These are phyloP conservation scores for Discostella stelligeroides DNA, from an alignment of 108 stramenopile species.

Conservation along the genomic window DNA sequence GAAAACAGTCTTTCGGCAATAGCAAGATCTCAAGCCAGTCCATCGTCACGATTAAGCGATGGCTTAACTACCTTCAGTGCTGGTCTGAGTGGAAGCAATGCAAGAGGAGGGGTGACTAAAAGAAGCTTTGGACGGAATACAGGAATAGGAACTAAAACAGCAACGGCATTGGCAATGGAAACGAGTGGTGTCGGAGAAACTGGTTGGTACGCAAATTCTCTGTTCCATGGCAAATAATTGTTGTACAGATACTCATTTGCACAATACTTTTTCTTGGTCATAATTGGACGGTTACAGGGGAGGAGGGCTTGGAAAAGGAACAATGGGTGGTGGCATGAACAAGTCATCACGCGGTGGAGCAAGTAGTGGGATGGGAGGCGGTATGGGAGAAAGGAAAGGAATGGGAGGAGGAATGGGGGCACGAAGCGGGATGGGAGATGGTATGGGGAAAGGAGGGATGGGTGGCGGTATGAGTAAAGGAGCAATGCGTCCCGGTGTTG, in stretches of 20 bases:
- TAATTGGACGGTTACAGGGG: no score
- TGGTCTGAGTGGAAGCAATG: constrained; percentile 8
- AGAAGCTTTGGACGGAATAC: no score
- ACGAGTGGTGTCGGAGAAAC: background rate
- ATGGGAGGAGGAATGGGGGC: background rate
- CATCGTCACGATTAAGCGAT: background rate
- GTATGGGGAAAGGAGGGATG: background rate
- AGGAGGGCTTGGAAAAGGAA: no score
- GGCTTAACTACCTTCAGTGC: background rate
- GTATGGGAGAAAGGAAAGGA: background rate
- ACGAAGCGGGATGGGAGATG: background rate
- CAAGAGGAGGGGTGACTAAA: no score
- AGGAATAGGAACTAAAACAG: background rate
- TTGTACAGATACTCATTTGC: background rate
- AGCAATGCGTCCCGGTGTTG: no score
- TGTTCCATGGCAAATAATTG: background rate
- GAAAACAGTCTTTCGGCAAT: constrained; percentile 5
- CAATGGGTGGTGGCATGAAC: no score
- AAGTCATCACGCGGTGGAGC: background rate
- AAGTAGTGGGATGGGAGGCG: background rate
- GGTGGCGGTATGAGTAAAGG: background rate
- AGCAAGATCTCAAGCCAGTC: constrained; percentile 9
- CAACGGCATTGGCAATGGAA: background rate
- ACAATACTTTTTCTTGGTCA: background rate
- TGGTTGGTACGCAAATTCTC: background rate